phyloP scores from a whole-genome alignment of 2,329 filamentous ascomycete species.

The Malbranchea zuffiana region DNA sequence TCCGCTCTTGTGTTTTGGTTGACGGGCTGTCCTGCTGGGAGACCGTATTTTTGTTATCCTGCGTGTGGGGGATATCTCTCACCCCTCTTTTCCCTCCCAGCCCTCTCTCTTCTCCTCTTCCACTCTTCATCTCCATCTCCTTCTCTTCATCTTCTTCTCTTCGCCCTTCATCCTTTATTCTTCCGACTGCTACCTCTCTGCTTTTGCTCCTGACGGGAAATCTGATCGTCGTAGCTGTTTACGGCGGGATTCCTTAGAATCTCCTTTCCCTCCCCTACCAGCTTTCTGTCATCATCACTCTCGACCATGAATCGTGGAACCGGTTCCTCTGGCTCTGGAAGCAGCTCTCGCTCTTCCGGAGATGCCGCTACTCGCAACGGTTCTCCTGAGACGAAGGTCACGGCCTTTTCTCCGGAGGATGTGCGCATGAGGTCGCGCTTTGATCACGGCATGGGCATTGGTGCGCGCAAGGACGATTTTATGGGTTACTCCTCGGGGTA shows the following conservation, averaged over 20 bases:
- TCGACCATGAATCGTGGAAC: conserved; percentile 18
- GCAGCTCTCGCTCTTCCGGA: conserved; percentile 34
- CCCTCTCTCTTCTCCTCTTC: not conserved
- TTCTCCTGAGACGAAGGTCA: conserved; percentile 55
- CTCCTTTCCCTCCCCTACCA: conserved; percentile 4
- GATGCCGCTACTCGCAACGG: conserved; percentile 48
- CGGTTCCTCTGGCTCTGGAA: conserved; percentile 22
- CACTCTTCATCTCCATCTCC: conserved; percentile 1
- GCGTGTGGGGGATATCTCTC: not conserved
- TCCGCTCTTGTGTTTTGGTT: not conserved
- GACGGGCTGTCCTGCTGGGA: not conserved
- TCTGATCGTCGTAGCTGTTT: conserved; percentile 1
- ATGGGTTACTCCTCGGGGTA: conserved; percentile 6
- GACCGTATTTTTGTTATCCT: not conserved
- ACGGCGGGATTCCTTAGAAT: not conserved
- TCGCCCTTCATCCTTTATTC: conserved; percentile 1
- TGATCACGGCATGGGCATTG: conserved; percentile 14
- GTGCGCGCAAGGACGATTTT: conserved; percentile 4
- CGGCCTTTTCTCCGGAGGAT: conserved; percentile 54
- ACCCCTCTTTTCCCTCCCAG: not conserved
- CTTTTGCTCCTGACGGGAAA: too few relatives aligned
- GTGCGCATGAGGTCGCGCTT: conserved; percentile 32
- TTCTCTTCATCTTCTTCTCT: conserved; percentile 4
- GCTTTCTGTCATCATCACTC: conserved; percentile 12
- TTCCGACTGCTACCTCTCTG: conserved; percentile 1